These are phyloP conservation scores for Moesziomyces antarcticus DNA, from an alignment of 1,284 basidiomycete species.

Conservation along the genomic window DNA sequence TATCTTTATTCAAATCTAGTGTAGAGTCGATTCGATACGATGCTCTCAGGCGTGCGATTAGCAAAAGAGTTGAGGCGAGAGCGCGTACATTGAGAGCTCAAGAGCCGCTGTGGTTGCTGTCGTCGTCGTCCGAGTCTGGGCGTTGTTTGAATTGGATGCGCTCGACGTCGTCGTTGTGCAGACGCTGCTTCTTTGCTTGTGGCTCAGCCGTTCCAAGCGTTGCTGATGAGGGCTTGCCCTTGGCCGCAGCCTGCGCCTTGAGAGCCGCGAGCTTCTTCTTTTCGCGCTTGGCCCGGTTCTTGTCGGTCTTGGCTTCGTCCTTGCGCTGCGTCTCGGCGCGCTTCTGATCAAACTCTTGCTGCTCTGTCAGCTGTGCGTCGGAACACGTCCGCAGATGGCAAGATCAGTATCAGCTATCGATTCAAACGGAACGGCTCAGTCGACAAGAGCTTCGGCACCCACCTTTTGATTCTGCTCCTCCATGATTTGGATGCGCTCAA, in stretches of 20 bases:
- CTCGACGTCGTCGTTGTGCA: constrained; percentile 26
- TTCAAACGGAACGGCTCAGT: not conserved
- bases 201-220: constrained; percentile 3
- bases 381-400: not conserved
- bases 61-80: no score
- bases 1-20: no score
- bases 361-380: constrained; percentile 35
- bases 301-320: constrained; percentile 68
- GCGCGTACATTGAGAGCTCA: not conserved
- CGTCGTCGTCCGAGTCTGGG: constrained; percentile 15
- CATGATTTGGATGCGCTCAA: constrained; percentile 90
- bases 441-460: constrained; percentile 48
- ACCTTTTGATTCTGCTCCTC: constrained; percentile 85
- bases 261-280: constrained; percentile 57
- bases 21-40: no score
- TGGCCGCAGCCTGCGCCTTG: constrained; percentile 35
- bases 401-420: not conserved
- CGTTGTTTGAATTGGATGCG: constrained; percentile 31
- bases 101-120: not conserved
- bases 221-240: constrained; percentile 11
- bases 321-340: constrained; percentile 26
- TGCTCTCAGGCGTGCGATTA: no score
- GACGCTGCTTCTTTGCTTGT: constrained; percentile 29
- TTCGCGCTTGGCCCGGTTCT: constrained; percentile 63
- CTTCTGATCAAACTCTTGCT: constrained; percentile 49